A percentile compares a stretch with the other conserved stretches of the same genome.
Conservation (phyloP, 352 stramenopile species). For the Globisporangium orthogonon region DNA sequence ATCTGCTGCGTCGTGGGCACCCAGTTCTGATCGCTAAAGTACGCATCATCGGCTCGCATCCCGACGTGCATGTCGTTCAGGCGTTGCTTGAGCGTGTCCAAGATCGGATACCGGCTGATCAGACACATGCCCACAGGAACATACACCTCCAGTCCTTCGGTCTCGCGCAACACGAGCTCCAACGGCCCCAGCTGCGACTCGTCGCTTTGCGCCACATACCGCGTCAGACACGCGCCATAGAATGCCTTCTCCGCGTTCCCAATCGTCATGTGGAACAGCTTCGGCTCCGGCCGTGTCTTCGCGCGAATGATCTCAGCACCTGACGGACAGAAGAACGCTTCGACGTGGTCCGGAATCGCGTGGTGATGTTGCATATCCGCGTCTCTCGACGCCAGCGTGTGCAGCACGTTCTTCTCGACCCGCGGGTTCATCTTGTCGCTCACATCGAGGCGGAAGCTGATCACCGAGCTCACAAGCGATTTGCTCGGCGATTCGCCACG, state of each 20-base stretch:
- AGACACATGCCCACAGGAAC: slow-evolving; percentile 73
- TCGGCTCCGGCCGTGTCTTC: slow-evolving; percentile 48
- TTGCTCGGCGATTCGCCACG: slow-evolving; percentile 52
- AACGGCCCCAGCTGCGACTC: slow-evolving; percentile 60
- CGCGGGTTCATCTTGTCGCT: slow-evolving; percentile 46
- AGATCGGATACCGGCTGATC: slow-evolving; percentile 74
- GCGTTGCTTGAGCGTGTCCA: slow-evolving; percentile 72
- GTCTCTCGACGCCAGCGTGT: slow-evolving; percentile 57
- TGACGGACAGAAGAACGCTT: slow-evolving; percentile 72
- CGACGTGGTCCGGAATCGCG: slow-evolving; percentile 75
- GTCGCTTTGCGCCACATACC: slow-evolving; percentile 68
- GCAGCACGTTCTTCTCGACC: slow-evolving; percentile 65
- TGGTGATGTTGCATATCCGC: slow-evolving; percentile 69
- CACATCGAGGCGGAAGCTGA: slow-evolving; percentile 60
- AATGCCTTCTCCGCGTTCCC: slow-evolving; percentile 78
- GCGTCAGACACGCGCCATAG: slow-evolving; percentile 73
- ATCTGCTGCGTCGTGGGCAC: slow-evolving; percentile 49
- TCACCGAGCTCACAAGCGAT: slow-evolving; percentile 63
- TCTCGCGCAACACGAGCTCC: slow-evolving; percentile 73
- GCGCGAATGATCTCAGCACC: slow-evolving; percentile 54
- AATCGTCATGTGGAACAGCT: slow-evolving; percentile 81
- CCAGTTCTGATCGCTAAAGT: slow-evolving; percentile 52
- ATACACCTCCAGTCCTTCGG: slow-evolving; percentile 76
- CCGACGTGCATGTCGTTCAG: slow-evolving; percentile 55
- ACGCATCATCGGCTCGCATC: slow-evolving; percentile 48